Evolutionary conservation across 106 monocot genomes (phyloP).

Genomic region (Acorus gramineus): DNA sequence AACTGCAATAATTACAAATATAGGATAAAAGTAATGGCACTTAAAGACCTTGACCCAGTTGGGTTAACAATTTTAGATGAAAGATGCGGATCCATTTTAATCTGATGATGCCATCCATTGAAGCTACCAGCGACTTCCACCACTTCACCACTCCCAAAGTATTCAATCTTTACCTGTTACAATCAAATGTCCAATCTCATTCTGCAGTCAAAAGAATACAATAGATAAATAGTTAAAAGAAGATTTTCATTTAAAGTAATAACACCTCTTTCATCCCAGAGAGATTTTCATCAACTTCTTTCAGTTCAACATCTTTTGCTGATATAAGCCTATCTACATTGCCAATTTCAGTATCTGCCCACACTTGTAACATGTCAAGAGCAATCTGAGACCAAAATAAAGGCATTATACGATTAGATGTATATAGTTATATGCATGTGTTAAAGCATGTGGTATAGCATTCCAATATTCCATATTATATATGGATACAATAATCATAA

Average conservation of each 20-base stretch:
- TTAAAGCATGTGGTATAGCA: no score
- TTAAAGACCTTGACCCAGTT: slow-evolving; percentile 29
- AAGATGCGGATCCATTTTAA: slow-evolving; percentile 53
- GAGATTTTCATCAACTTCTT: slow-evolving; percentile 36
- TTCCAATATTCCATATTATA: no score
- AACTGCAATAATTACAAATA: no score
- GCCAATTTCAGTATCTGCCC: slow-evolving; percentile 30
- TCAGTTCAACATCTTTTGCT: slow-evolving; percentile 36
- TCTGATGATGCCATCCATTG: slow-evolving; percentile 69
- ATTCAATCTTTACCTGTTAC: slow-evolving; percentile 52
- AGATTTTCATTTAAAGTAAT: no score
- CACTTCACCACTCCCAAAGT: slow-evolving; percentile 39
- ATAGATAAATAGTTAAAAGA: background rate
- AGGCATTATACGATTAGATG: no score
- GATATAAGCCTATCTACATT: slow-evolving; percentile 25
- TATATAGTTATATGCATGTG: no score
- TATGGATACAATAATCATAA: background rate
- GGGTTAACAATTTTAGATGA: slow-evolving; percentile 17
- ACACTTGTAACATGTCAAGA: slow-evolving; percentile 35
- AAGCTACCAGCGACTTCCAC: slow-evolving; percentile 86
- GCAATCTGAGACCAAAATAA: slow-evolving; percentile 28
- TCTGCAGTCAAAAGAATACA: no score
- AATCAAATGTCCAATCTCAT: slow-evolving; percentile 1
- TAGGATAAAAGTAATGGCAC: background rate
- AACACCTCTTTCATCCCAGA: slow-evolving; percentile 57